A percentile compares a stretch with the other conserved stretches of the same genome.
These are phyloP conservation scores for Babesia bovis DNA, from an alignment of 169 alveolate genomes.

Conservation along the genomic window DNA sequence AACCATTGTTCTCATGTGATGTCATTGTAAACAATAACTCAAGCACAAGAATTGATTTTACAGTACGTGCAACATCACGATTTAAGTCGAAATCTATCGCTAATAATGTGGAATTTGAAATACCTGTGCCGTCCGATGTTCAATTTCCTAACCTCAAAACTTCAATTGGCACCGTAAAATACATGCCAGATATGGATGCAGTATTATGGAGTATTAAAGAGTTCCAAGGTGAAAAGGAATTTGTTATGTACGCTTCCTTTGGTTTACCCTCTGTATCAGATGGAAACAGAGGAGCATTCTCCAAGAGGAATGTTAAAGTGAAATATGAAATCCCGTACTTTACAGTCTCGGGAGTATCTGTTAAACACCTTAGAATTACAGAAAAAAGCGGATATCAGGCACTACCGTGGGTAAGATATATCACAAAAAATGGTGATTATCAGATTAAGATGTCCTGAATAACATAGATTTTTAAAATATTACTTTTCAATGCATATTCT, in stretches of 20 bases:
- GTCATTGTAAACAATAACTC: conserved; percentile 88
- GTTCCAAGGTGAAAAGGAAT: conserved; percentile 98
- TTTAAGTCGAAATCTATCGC: conserved; percentile 94
- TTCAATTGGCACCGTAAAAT: conserved; percentile 94
- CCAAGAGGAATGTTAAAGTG: conserved; percentile 93
- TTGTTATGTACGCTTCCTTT: conserved; percentile 93
- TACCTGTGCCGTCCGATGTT: conserved; percentile 99
- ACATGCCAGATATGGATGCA: conserved; percentile 93
- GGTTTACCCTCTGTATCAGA: conserved; percentile 94
- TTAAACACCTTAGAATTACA: conserved; percentile 94
- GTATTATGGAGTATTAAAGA: conserved; percentile 95
- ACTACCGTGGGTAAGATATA: conserved; percentile 99
- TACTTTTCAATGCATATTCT: not conserved
- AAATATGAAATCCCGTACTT: conserved; percentile 99
- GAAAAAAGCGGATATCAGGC: conserved; percentile 98
- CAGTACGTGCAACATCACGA: conserved; percentile 90
- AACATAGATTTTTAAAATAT: not conserved
- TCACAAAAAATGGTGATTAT: conserved; percentile 98
- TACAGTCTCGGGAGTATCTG: conserved; percentile 98
- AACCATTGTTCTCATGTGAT: conserved; percentile 96
- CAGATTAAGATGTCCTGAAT: conserved; percentile 93
- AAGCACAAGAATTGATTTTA: conserved; percentile 90
- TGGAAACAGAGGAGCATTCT: conserved; percentile 89
- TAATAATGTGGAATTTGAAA: conserved; percentile 93
- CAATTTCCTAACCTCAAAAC: conserved; percentile 93